Percentiles rank a stretch among this genome's conserved stretches.
Conservation (phyloP, 495 filamentous ascomycete genomes). For the Xylaria cubensis region DNA sequence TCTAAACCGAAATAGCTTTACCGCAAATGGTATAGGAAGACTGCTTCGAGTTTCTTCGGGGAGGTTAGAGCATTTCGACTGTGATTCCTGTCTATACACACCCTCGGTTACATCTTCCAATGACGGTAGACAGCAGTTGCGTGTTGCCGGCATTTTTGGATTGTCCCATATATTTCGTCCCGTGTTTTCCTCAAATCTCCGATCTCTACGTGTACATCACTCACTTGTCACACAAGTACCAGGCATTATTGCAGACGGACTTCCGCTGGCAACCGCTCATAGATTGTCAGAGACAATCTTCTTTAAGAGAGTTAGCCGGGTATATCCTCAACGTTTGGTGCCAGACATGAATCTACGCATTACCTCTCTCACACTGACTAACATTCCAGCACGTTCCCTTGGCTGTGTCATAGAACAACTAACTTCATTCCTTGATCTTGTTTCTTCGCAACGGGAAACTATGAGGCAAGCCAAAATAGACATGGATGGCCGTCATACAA, state of each 20-base stretch:
- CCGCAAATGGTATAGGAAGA: constrained; percentile 38
- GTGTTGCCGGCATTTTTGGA: constrained; percentile 45
- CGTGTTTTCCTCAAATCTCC: constrained; percentile 51
- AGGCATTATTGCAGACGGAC: constrained; percentile 34
- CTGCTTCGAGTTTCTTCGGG: constrained; percentile 43
- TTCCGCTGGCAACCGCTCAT: constrained; percentile 33
- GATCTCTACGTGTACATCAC: constrained; percentile 53
- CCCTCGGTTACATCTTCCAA: constrained; percentile 9
- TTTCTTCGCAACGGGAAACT: constrained; percentile 47
- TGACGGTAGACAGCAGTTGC: constrained; percentile 23
- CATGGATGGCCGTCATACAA: constrained; percentile 31
- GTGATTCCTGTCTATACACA: constrained; percentile 38
- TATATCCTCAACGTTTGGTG: constrained; percentile 49
- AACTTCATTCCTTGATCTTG: constrained; percentile 45
- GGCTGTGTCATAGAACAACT: constrained; percentile 49
- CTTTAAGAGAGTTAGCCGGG: constrained; percentile 42
- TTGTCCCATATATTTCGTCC: constrained; percentile 52
- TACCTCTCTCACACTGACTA: constrained; percentile 46
- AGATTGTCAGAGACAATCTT: constrained; percentile 49
- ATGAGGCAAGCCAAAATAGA: constrained; percentile 33
- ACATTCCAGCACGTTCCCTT: constrained; percentile 49
- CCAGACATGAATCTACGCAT: constrained; percentile 57
- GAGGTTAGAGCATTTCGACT: constrained; percentile 53
- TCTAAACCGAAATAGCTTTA: constrained; percentile 48
- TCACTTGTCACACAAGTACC: constrained; percentile 55